A percentile compares a stretch with the other conserved stretches of the same genome.
Conservation (phyloP, 192 early-diverging fungal species). For the Dissophora globulifera region DNA sequence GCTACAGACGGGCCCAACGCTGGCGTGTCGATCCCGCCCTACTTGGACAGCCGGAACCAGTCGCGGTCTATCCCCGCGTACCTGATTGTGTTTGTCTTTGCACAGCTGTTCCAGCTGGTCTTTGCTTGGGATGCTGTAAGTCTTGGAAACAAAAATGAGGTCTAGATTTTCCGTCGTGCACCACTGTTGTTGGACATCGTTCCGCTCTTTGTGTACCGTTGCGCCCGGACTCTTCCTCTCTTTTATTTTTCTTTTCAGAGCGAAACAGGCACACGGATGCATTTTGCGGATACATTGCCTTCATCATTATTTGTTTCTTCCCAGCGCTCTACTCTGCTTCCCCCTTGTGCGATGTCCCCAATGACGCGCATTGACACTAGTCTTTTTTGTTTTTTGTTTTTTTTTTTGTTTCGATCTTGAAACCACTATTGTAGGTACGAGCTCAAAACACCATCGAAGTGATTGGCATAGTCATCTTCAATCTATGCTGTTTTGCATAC, state of each 20-base stretch:
- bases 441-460: slow-evolving; percentile 81
- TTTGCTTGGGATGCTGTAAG: slow-evolving; percentile 78
- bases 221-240: background rate
- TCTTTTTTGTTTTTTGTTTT: background rate
- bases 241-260: too few relatives aligned
- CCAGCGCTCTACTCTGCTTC: too few relatives aligned
- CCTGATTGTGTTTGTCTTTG: slow-evolving; percentile 76
- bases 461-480: slow-evolving; percentile 75
- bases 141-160: too few relatives aligned
- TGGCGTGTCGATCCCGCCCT: background rate
- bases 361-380: background rate
- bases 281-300: too few relatives aligned
- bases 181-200: too few relatives aligned
- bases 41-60: slow-evolving; percentile 24
- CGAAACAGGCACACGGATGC: too few relatives aligned
- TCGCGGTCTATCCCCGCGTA: slow-evolving; percentile 70
- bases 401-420: background rate
- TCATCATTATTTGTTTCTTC: background rate
- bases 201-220: too few relatives aligned
- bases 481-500: slow-evolving; percentile 73
- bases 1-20: background rate
- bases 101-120: slow-evolving; percentile 74
- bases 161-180: too few relatives aligned
- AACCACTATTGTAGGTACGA: slow-evolving; percentile 66
- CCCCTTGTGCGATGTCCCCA: too few relatives aligned